Evolutionary conservation across 1,139 yeast species (phyloP).

Genomic region (Saccharomyces hybrid): DNA sequence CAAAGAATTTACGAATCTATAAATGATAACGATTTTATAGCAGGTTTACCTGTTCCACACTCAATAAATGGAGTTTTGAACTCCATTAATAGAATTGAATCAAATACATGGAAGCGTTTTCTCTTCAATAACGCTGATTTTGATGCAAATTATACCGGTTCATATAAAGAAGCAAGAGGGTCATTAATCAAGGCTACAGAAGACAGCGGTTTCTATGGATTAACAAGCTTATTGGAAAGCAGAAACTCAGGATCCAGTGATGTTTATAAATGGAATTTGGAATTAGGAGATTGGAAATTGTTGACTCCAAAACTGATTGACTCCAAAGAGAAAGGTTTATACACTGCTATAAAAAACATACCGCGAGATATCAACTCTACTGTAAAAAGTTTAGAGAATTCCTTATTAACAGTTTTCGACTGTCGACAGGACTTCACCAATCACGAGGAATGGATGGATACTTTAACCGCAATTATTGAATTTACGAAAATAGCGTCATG

Average conservation of each 20-base stretch:
- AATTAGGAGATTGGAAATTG: constrained; percentile 26
- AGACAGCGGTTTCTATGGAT: constrained; percentile 24
- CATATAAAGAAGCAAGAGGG: constrained; percentile 37
- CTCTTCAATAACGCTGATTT: constrained; percentile 50
- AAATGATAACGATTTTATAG: constrained; percentile 53
- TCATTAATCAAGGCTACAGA: constrained; percentile 13
- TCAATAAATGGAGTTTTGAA: constrained; percentile 46
- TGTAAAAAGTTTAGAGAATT: constrained; percentile 4
- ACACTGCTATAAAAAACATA: constrained; percentile 16
- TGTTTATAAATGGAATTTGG: constrained; percentile 23
- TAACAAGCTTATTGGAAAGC: constrained; percentile 16
- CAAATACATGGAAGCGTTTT: constrained; percentile 38
- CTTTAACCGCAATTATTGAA: neutral
- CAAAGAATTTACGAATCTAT: constrained; percentile 38
- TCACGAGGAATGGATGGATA: constrained; percentile 8
- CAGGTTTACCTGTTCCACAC: constrained; percentile 56
- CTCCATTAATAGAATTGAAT: constrained; percentile 35
- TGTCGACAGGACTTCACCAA: constrained; percentile 2
- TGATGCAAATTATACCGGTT: constrained; percentile 51
- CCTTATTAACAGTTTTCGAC: constrained; percentile 3
- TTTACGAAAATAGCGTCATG: neutral
- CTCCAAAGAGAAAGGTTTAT: constrained; percentile 17
- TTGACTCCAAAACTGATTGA: constrained; percentile 17
- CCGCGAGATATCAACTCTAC: constrained; percentile 2
- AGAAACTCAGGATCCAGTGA: constrained; percentile 3